Conservation (phyloP, 805 yeast genomes). For the Teunomyces aglyptinius region DNA sequence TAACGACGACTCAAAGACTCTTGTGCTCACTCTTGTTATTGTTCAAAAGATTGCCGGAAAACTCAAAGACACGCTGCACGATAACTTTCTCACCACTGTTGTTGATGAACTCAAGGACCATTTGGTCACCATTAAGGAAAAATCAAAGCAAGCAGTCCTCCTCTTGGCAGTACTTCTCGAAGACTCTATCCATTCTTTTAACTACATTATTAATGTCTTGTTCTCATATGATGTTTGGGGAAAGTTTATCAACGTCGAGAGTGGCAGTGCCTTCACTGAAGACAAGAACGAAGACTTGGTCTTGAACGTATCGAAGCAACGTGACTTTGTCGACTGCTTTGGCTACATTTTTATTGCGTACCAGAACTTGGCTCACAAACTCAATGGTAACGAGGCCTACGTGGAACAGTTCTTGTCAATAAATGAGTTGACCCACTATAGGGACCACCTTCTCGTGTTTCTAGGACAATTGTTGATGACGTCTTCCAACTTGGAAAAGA, state of each 20-base stretch:
- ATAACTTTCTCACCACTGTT: constrained; percentile 35
- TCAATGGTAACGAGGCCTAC: constrained; percentile 13
- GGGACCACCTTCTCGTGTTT: constrained; percentile 67
- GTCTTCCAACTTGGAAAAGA: constrained; percentile 64
- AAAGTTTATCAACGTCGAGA: constrained; percentile 27
- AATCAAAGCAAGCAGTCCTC: constrained; percentile 61
- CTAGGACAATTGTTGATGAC: constrained; percentile 69
- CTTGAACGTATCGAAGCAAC: constrained; percentile 54
- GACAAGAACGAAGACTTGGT: constrained; percentile 22
- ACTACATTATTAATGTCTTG: constrained; percentile 40
- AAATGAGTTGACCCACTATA: constrained; percentile 45
- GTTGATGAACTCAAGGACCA: constrained; percentile 52
- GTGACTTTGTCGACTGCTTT: constrained; percentile 57
- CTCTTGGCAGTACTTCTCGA: constrained; percentile 56
- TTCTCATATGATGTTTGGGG: constrained; percentile 45
- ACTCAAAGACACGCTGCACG: constrained; percentile 28
- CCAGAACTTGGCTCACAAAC: constrained; percentile 35
- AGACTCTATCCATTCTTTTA: constrained; percentile 45
- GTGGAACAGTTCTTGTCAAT: constrained; percentile 13
- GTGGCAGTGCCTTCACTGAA: not conserved
- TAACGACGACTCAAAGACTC: constrained; percentile 33
- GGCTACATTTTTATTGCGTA: constrained; percentile 53
- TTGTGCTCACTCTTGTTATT: constrained; percentile 37
- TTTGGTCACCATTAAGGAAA: constrained; percentile 48
- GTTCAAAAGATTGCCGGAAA: constrained; percentile 40